A percentile compares a stretch with the other conserved stretches of the same genome.
phyloP scores from a whole-genome alignment of 345 rosid species.

The Linum tenue region DNA sequence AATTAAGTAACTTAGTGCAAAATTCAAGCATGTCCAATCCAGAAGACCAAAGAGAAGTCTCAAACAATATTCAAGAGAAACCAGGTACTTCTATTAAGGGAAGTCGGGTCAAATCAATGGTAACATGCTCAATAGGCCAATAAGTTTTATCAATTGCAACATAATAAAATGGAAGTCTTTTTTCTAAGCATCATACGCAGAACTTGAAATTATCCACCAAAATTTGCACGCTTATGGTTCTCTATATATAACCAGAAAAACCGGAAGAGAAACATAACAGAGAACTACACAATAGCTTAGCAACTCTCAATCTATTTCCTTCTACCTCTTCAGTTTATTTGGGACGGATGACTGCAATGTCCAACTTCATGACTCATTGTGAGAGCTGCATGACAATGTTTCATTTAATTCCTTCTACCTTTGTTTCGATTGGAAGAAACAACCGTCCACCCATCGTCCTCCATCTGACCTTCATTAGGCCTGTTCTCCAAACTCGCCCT shows the following conservation, averaged over 20 bases:
- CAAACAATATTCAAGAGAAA: no score
- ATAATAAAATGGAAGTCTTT: no score
- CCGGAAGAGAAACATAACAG: not conserved
- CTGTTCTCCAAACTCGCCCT: conserved; percentile 15
- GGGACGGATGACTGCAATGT: not conserved
- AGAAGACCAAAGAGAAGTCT: no score
- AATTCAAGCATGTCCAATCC: no score
- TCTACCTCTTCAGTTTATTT: not conserved
- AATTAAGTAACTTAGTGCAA: no score
- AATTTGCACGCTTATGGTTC: not conserved
- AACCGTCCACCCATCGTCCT: conserved; percentile 75
- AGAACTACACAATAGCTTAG: not conserved
- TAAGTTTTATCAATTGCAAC: no score
- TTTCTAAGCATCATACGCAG: no score
- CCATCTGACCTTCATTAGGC: conserved; percentile 22
- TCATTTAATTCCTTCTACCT: conserved; percentile 41
- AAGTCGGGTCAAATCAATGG: no score
- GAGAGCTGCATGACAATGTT: not conserved
- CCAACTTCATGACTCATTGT: not conserved
- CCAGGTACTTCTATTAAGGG: no score
- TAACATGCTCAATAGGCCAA: no score
- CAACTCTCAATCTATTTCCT: not conserved
- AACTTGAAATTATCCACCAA: no score
- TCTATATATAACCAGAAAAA: not conserved
- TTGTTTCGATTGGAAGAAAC: conserved; percentile 46